These are phyloP conservation scores for Nematocida ausubeli DNA, from an alignment of 371 early-diverging fungal species.

Conservation along the genomic window DNA sequence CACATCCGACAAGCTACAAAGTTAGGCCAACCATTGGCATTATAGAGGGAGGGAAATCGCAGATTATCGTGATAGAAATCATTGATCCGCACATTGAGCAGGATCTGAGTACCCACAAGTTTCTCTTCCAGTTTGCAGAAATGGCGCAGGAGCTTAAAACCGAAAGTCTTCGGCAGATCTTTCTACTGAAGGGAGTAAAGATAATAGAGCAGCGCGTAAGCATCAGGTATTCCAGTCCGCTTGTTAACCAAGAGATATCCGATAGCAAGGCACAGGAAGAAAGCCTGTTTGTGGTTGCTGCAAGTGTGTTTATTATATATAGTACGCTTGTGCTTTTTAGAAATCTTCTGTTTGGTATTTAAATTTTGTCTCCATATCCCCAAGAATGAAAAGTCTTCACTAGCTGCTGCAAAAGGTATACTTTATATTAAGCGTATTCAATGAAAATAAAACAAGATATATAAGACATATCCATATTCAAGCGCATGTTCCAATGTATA, in stretches of 20 bases:
- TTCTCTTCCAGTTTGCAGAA: conserved; percentile 33
- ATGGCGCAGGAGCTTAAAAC: neutral
- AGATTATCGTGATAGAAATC: neutral
- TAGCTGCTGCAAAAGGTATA: neutral
- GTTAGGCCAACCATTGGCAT: conserved; percentile 39
- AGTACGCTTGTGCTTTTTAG: neutral
- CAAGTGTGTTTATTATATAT: conserved; percentile 1
- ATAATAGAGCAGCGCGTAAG: conserved; percentile 13
- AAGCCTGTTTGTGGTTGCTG: neutral
- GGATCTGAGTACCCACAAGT: conserved; percentile 15
- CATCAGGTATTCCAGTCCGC: neutral
- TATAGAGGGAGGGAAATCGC: neutral
- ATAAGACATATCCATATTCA: too few relatives aligned
- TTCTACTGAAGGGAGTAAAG: conserved; percentile 20
- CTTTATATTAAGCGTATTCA: neutral
- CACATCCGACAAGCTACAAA: conserved; percentile 37
- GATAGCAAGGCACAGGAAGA: neutral
- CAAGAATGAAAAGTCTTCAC: neutral
- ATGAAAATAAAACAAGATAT: neutral
- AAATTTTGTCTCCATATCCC: neutral
- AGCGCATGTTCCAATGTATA: too few relatives aligned
- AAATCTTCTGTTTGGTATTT: neutral
- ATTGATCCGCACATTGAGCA: neutral
- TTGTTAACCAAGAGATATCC: neutral
- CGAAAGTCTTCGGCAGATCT: conserved; percentile 23